Percentiles rank a stretch among this genome's conserved stretches.
Conservation (phyloP, 257 asterid species). For the Solanum commersonii region DNA sequence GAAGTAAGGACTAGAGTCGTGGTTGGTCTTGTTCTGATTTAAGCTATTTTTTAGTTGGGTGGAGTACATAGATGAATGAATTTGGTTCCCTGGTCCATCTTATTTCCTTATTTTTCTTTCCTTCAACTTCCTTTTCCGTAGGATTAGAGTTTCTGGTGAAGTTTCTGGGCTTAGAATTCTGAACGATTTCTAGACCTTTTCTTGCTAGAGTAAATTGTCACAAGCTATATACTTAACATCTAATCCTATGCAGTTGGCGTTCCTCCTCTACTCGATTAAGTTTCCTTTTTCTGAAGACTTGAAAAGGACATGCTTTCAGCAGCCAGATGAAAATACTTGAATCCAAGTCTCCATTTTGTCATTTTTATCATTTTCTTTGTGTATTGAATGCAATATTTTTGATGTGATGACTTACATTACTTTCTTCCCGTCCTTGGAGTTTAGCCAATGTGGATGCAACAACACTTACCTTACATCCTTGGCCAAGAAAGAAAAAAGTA, state of each 20-base stretch:
- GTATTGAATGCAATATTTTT: neutral
- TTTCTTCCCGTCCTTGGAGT: neutral
- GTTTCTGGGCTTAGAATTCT: neutral
- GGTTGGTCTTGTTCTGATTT: neutral
- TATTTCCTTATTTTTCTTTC: neutral
- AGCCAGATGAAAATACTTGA: neutral
- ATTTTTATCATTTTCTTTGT: neutral
- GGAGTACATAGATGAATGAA: neutral
- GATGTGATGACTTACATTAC: neutral
- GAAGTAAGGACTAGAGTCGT: neutral
- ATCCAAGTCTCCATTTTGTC: neutral
- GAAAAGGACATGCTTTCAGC: neutral
- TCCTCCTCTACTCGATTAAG: neutral
- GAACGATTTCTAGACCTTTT: neutral
- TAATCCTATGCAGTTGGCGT: neutral
- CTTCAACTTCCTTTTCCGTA: neutral
- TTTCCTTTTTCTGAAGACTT: neutral
- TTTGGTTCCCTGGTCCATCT: neutral
- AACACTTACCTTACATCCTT: neutral
- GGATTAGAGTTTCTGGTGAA: neutral
- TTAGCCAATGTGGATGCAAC: neutral
- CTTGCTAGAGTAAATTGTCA: neutral
- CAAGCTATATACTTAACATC: neutral
- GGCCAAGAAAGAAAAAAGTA: neutral
- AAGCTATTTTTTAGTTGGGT: neutral